Evolutionary conservation across 2,329 filamentous ascomycete genomes (phyloP).

Genomic region (Periconia sp.): DNA sequence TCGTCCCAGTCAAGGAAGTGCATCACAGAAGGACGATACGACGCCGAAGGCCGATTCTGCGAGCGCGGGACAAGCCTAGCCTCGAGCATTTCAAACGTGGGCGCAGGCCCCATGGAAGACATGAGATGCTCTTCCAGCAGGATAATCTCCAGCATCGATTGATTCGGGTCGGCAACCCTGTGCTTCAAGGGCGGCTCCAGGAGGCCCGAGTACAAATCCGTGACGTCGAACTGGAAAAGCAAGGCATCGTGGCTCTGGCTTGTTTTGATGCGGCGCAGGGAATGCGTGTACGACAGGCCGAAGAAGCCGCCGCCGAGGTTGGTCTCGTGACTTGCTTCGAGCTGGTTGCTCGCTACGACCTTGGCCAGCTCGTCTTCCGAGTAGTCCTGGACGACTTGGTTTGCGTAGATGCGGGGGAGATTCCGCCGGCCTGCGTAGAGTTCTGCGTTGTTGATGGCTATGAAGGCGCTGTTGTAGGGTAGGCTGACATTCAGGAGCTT

Average conservation of each 20-base stretch:
- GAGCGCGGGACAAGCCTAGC: constrained; percentile 20
- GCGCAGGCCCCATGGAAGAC: constrained; percentile 23
- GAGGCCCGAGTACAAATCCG: constrained; percentile 28
- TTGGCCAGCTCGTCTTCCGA: constrained; percentile 19
- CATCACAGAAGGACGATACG: constrained; percentile 19
- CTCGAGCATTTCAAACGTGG: constrained; percentile 32
- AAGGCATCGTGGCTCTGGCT: constrained; percentile 19
- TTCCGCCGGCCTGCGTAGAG: constrained; percentile 24
- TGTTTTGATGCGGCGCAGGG: constrained; percentile 22
- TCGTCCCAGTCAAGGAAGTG: constrained; percentile 37
- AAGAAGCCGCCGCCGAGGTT: constrained; percentile 27
- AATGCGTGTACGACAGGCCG: constrained; percentile 37
- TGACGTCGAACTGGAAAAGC: constrained; percentile 37
- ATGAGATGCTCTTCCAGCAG: constrained; percentile 31
- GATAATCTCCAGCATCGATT: constrained; percentile 37
- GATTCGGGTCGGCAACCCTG: constrained; percentile 21
- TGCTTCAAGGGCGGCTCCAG: constrained; percentile 15
- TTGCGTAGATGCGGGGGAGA: constrained; percentile 34
- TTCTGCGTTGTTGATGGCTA: constrained; percentile 33
- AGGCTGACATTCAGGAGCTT: constrained; percentile 41
- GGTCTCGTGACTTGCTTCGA: constrained; percentile 27
- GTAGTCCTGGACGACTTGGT: constrained; percentile 32
- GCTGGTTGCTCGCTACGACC: constrained; percentile 24
- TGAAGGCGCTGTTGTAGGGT: constrained; percentile 28
- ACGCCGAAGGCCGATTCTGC: background rate